Base-by-base conservation (phyloP, 208 protist genomes). In the Leishmania arabica region DNA sequence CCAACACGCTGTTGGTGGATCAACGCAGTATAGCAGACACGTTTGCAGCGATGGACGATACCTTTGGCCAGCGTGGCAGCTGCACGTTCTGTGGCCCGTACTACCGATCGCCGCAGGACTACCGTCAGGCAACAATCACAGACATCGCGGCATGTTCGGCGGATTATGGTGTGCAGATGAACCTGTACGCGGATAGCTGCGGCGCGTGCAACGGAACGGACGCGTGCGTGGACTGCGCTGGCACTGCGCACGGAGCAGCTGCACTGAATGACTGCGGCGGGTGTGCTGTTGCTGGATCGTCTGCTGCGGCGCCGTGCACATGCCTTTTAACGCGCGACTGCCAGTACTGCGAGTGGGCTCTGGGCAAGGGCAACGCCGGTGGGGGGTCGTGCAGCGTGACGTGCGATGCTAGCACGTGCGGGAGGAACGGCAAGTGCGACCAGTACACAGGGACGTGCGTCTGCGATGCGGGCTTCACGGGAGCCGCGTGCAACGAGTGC, bases 41-140 rank as follows among this genome's bases (percentile, higher is more conserved):
- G 45, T 92, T 85, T 49, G 79, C 79, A 19, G 47, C 76, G 34
- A 66, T 89, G 64, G 83, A 86, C 53, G 81, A 86, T 65, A 56
- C 78, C n/a, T 90, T 79, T 62, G 86, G 78, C 34, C 86, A 86
- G 68, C 80, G 83, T 13, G 89, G 87, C n/a, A 68, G 27, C 40
- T 92, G 87, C 85, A 84, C 73, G 40, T 88, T 87, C 71, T 92
- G 89, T 69, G 86, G 81, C 3, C 74, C 83, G 17, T 92, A 92
- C 78, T 92, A 92, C 85, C 51, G 56, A 27, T 73, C 69, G 15
- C 13, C 17, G 2, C 51, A 72, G 21, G 58, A 75, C n/a, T 81
- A 80, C 74, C 53, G 73, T 37, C 64, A 70, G 47, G 78, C 88
- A 40, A 82, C 27, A 4, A 34, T 11, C 2, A 11, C 21, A 6